Conservation (phyloP, 1,284 basidiomycete genomes). For the Wallemia mellicola region DNA sequence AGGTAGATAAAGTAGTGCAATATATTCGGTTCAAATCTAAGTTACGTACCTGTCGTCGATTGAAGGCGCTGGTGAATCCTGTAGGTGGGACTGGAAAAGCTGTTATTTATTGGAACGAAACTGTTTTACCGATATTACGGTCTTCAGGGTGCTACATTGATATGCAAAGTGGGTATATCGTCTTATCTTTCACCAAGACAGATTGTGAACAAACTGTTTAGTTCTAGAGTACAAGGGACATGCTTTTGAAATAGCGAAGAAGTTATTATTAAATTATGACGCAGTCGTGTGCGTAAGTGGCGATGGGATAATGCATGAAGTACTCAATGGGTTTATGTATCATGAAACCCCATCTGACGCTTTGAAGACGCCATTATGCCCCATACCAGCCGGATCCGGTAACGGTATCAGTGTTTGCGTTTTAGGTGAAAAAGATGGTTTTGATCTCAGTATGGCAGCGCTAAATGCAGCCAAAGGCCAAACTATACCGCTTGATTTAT, state of each 20-base stretch:
- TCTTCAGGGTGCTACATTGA: constrained; percentile 42
- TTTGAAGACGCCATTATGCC: constrained; percentile 43
- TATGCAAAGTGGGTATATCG: constrained; percentile 23
- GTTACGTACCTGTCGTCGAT: constrained; percentile 13
- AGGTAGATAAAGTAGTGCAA: not conserved
- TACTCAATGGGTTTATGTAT: constrained; percentile 66
- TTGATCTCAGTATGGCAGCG: constrained; percentile 39
- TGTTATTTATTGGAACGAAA: constrained; percentile 26
- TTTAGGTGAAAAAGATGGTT: constrained; percentile 25
- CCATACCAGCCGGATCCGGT: constrained; percentile 32
- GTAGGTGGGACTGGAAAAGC: constrained; percentile 57
- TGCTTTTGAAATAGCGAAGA: constrained; percentile 35
- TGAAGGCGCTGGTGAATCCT: constrained; percentile 64
- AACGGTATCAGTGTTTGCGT: constrained; percentile 17
- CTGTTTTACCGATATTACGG: constrained; percentile 45
- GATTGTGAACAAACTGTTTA: constrained; percentile 12
- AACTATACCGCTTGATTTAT: constrained; percentile 48
- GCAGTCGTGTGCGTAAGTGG: constrained; percentile 61
- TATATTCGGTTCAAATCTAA: not conserved
- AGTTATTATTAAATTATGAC: constrained; percentile 25
- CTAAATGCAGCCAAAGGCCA: constrained; percentile 68
- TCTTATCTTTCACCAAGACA: no score
- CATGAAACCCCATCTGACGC: constrained; percentile 38
- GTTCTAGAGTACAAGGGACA: constrained; percentile 41
- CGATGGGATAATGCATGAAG: constrained; percentile 37